Conservation (phyloP, 768 basidiomycete genomes). For the Ramaria rubella region DNA sequence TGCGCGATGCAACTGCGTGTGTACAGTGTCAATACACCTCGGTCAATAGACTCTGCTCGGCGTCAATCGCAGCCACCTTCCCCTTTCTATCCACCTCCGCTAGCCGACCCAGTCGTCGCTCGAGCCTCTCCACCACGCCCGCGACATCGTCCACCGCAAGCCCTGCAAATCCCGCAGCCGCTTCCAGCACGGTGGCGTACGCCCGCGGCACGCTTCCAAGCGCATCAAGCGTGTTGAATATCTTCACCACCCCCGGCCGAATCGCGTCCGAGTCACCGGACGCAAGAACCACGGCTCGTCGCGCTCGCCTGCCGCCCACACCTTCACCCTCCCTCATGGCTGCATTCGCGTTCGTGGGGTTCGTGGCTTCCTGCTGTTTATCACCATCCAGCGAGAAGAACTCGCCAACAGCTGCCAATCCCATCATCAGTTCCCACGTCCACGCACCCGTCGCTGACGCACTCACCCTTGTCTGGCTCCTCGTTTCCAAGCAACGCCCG, state of each 20-base stretch:
- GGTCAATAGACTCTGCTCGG: conserved; percentile 3
- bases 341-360: too few species aligned
- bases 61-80: conserved; percentile 15
- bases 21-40: too few species aligned
- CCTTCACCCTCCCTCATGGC: too few species aligned
- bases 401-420: background rate
- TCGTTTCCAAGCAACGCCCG: conserved; percentile 36
- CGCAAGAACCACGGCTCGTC: background rate
- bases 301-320: conserved; percentile 9
- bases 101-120: conserved; percentile 54
- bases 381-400: background rate
- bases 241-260: conserved; percentile 51
- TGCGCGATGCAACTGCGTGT: background rate
- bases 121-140: conserved; percentile 55
- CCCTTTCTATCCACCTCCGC: conserved; percentile 17
- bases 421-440: conserved; percentile 6
- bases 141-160: conserved; percentile 46
- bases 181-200: conserved; percentile 43
- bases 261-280: conserved; percentile 17
- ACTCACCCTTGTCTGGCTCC: conserved; percentile 21
- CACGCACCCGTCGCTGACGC: conserved; percentile 1
- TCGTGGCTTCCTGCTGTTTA: background rate
- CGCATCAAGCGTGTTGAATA: conserved; percentile 64
- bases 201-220: conserved; percentile 50
- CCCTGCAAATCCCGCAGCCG: conserved; percentile 51